Evolutionary conservation across 2,329 filamentous ascomycete genomes (phyloP).

Genomic region (Lachnellula hyalina): DNA sequence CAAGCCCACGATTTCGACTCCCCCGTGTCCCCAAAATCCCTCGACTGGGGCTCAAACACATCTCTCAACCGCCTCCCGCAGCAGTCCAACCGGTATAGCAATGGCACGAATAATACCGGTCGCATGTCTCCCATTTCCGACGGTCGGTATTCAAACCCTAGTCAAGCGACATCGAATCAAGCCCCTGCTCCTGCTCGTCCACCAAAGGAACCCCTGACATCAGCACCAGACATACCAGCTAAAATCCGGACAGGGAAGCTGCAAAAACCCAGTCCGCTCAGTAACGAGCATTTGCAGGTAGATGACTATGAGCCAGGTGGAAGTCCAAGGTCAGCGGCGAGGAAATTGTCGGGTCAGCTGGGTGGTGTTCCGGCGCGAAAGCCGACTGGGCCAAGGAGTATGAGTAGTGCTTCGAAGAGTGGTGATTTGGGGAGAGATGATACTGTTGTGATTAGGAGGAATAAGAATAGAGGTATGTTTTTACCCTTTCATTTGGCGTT

Average conservation of each 20-base stretch:
- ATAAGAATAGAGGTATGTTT: conserved; percentile 49
- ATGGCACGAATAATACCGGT: conserved; percentile 25
- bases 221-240: conserved; percentile 41
- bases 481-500: background rate
- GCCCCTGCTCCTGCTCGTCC: conserved; percentile 46
- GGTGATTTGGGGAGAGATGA: conserved; percentile 28
- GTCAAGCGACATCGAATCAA: conserved; percentile 30
- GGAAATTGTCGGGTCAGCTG: conserved; percentile 21
- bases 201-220: conserved; percentile 53
- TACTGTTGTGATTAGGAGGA: conserved; percentile 24
- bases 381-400: conserved; percentile 32
- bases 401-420: conserved; percentile 26
- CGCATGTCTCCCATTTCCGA: conserved; percentile 29
- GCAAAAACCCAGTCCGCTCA: conserved; percentile 49
- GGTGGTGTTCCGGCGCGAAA: conserved; percentile 29
- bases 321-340: conserved; percentile 22
- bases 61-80: conserved; percentile 48
- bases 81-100: conserved; percentile 46
- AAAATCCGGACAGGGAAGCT: conserved; percentile 46
- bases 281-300: conserved; percentile 43
- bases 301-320: conserved; percentile 18
- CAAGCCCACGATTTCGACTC: conserved; percentile 63
- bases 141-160: conserved; percentile 22
- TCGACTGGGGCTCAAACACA: conserved; percentile 59
- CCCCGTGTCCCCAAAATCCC: conserved; percentile 53